Percentiles rank a stretch among this genome's conserved stretches.
phyloP scores from a whole-genome alignment of 163 green algal genomes.

The Smithsoniella earleae region DNA sequence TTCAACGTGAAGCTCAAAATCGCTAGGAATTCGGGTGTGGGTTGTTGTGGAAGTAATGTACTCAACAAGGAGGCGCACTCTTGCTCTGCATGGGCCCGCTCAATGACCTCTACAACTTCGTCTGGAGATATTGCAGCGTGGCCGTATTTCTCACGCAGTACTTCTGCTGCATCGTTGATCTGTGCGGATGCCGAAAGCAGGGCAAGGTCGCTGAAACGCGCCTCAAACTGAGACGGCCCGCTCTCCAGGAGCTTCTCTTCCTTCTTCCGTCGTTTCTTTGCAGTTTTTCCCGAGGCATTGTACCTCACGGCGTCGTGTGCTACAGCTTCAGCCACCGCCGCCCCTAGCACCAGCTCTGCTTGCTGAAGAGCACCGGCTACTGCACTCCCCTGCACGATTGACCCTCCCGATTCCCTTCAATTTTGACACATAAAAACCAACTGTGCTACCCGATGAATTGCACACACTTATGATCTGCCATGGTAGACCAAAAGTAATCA shows the following conservation, averaged over 20 bases:
- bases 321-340: constrained; percentile 59
- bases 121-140: background rate
- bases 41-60: too few relatives aligned
- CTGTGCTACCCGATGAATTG: too few relatives aligned
- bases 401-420: background rate
- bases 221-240: background rate
- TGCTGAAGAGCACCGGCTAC: constrained; percentile 36
- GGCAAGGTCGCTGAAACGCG: constrained; percentile 32
- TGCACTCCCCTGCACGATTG: constrained; percentile 40
- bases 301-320: constrained; percentile 60
- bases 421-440: too few relatives aligned
- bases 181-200: background rate
- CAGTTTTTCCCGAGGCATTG: constrained; percentile 47
- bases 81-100: background rate
- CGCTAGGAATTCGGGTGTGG: too few relatives aligned
- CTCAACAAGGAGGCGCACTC: constrained; percentile 8
- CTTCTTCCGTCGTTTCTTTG: constrained; percentile 30
- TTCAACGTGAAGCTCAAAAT: too few relatives aligned
- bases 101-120: background rate
- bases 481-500: too few relatives aligned
- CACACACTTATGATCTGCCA: too few relatives aligned
- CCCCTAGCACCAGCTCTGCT: constrained; percentile 53
- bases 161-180: constrained; percentile 31
- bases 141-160: constrained; percentile 30
- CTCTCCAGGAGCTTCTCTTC: constrained; percentile 33